Evolutionary conservation across 208 protist genomes (phyloP).

Genomic region (Willaertia magna): DNA sequence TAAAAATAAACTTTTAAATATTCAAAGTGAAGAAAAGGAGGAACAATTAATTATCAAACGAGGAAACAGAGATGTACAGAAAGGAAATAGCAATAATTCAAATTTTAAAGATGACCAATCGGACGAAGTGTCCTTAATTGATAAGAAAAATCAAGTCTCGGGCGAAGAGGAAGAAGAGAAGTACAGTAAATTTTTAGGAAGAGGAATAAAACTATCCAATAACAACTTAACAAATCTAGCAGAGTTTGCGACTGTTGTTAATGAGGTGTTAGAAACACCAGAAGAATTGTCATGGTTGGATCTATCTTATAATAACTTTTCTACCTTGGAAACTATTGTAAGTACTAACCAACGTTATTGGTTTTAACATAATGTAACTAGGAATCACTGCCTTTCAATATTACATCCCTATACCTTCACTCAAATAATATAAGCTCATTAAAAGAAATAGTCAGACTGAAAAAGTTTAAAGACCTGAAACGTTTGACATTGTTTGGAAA

Average conservation of each 20-base stretch:
- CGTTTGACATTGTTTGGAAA: not conserved
- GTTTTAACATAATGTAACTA: too few relatives aligned
- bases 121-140: not conserved
- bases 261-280: not conserved
- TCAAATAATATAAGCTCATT: not conserved
- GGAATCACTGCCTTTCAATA: not conserved
- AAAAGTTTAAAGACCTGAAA: not conserved
- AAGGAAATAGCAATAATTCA: too few relatives aligned
- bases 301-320: not conserved
- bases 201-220: not conserved
- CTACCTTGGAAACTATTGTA: not conserved
- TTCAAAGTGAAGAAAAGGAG: too few relatives aligned
- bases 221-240: not conserved
- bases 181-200: not conserved
- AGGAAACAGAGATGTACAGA: too few relatives aligned
- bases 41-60: too few relatives aligned
- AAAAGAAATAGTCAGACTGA: not conserved
- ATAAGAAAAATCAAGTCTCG: too few relatives aligned
- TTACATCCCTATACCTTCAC: not conserved
- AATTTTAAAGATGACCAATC: too few relatives aligned
- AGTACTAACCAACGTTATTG: too few relatives aligned
- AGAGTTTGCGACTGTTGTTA: not conserved
- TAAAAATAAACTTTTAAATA: too few relatives aligned
- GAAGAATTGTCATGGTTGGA: not conserved
- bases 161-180: not conserved